phyloP scores from a whole-genome alignment of 208 protist genomes.

The Leishmania martiniquensis region DNA sequence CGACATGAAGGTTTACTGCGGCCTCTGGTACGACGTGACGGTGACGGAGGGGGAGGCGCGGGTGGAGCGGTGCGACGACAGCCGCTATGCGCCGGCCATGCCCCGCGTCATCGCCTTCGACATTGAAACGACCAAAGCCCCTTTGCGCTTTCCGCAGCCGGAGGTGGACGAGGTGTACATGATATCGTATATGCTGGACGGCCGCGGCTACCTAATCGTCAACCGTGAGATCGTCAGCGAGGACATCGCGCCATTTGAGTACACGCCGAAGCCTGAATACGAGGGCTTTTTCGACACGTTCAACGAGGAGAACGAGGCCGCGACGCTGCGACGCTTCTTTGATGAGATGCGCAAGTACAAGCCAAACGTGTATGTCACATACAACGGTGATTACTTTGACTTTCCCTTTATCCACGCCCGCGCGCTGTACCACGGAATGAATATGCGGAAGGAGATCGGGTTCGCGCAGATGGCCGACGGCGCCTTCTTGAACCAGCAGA shows the following conservation, averaged over 20 bases:
- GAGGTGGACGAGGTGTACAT: constrained; percentile 99
- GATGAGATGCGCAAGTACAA: constrained; percentile 96
- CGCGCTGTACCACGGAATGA: constrained; percentile 82
- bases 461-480: constrained; percentile 84
- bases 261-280: constrained; percentile 98
- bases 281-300: constrained; percentile 97
- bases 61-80: constrained; percentile 84
- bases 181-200: constrained; percentile 99
- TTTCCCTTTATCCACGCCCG: constrained; percentile 99
- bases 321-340: constrained; percentile 95
- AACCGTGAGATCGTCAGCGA: constrained; percentile 98
- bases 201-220: constrained; percentile 98
- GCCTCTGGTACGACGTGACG: constrained; percentile 97
- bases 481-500: constrained; percentile 94
- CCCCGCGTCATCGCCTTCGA: constrained; percentile 96
- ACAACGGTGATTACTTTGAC: constrained; percentile 99
- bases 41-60: constrained; percentile 72
- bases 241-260: constrained; percentile 99
- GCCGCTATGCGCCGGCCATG: constrained; percentile 90
- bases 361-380: constrained; percentile 99
- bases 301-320: constrained; percentile 96
- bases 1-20: constrained; percentile 95
- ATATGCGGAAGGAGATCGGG: constrained; percentile 89
- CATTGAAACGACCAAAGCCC: constrained; percentile 99
- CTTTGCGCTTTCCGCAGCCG: constrained; percentile 99